These are phyloP conservation scores for Cladophialophora chaetospira DNA, from an alignment of 2,329 filamentous ascomycete species.

Conservation along the genomic window DNA sequence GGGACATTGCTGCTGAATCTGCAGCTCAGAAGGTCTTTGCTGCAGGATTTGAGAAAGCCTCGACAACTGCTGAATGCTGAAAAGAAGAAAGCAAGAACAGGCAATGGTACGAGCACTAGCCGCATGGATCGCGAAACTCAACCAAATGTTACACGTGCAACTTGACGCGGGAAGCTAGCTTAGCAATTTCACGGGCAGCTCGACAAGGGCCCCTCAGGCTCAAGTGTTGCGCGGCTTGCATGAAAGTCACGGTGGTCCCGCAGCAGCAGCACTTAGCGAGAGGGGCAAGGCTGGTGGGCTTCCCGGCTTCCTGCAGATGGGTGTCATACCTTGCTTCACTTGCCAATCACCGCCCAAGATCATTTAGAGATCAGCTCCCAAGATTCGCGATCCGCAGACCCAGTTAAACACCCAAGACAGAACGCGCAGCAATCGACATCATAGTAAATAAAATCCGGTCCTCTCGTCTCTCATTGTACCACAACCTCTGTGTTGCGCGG, in stretches of 20 bases:
- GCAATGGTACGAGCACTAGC: neutral
- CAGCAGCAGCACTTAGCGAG: too few species aligned
- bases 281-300: neutral
- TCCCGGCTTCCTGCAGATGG: neutral
- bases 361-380: too few species aligned
- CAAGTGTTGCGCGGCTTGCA: neutral
- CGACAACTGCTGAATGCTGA: neutral
- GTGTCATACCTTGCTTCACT: neutral
- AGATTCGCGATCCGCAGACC: neutral
- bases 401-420: neutral
- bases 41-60: too few species aligned
- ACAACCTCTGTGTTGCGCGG: neutral
- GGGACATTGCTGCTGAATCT: neutral
- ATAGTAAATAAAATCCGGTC: neutral
- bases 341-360: too few species aligned
- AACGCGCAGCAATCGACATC: constrained; percentile 1
- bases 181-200: constrained; percentile 2
- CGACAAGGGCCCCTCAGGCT: neutral
- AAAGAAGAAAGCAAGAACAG: neutral
- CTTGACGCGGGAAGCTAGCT: neutral
- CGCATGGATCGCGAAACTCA: neutral
- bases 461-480: neutral
- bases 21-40: neutral
- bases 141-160: neutral
- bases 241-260: too few species aligned